Conservation (phyloP, 129 eudicot species). For the Escallonia rubra region DNA sequence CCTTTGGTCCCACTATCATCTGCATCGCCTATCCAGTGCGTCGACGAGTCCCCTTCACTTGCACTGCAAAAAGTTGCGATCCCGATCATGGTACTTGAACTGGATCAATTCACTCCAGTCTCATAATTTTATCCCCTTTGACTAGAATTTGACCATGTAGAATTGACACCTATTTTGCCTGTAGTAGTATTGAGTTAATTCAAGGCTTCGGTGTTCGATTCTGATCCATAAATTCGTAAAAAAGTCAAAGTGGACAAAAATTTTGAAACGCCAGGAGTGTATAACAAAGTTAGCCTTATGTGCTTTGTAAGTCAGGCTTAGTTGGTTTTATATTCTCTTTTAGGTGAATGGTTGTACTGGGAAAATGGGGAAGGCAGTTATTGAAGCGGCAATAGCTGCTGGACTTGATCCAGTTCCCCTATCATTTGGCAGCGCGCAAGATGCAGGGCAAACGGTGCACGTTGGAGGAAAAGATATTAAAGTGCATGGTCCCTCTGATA, state of each 20-base stretch:
- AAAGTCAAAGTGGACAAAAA: too few species aligned
- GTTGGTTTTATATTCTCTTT: background rate
- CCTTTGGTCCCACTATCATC: conserved; percentile 17
- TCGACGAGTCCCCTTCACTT: conserved; percentile 21
- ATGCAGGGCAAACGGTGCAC: conserved; percentile 60
- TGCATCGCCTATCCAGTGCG: conserved; percentile 21
- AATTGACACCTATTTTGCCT: too few species aligned
- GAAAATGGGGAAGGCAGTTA: conserved; percentile 85
- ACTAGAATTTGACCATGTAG: too few species aligned
- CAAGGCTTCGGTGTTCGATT: background rate
- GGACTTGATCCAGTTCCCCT: conserved; percentile 72
- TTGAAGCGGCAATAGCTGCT: conserved; percentile 71
- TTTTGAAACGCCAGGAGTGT: background rate
- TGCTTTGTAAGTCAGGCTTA: background rate
- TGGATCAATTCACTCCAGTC: background rate
- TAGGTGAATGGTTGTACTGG: conserved; percentile 90
- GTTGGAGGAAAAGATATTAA: conserved; percentile 67
- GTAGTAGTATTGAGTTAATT: background rate
- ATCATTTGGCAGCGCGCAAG: conserved; percentile 61
- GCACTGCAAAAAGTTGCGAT: conserved; percentile 9
- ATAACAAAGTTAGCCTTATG: background rate
- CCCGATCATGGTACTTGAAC: conserved; percentile 44
- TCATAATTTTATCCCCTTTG: too few species aligned
- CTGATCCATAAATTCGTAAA: too few species aligned
- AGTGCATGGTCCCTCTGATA: conserved; percentile 58